Evolutionary conservation across 352 stramenopile genomes (phyloP), one percentile per base, ranked within the genome.

Genomic region (Globisporangium acanthophoron): DNA sequence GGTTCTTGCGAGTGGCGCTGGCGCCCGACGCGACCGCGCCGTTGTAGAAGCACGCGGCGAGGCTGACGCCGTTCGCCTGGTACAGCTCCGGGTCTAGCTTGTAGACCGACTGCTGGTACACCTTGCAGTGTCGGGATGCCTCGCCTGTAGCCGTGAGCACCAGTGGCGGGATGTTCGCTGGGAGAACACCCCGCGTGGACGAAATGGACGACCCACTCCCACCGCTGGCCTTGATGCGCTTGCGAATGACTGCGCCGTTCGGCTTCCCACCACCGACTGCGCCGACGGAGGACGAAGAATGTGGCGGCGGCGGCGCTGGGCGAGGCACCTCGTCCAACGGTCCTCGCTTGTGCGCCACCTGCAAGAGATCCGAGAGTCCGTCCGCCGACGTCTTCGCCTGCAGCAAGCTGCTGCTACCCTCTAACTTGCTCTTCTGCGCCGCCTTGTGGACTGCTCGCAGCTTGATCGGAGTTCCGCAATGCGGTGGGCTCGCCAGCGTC

Each of bases 81-180:
- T 65, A 80, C 21, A 80, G 41, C 15, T 70, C 66, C 11, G 73
- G 73, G 18, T 80, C 71, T 41, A 83, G 63, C 5, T 70, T 75
- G 51, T 82, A 82, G 56, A 64, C 67, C 41, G 70, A 79, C 45
- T 78, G 66, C 31, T 80, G 73, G 45, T 57, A 77, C 27, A 65
- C 39, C 27, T 54, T 54, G 46, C 41, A 55, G 15, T 55, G 58
- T 1, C 35, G 44, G 24, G 43, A 55, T 35, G 44, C 8, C 8
- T 64, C 58, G 16, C 20, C 48, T 8, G 46, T n/a, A 21, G 8
- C 55, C n/a, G 51, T 57, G 58, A 64, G 50, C 29, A 58, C 55
- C 6, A 64, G 27, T 9, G 20, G 24, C 15, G 50, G 47, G 33
- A 59, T 49, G 46, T 13, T 52, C 5, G 21, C 21, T 20, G 56